phyloP scores from a whole-genome alignment of 164 flowering plant species.

The Dillenia suffruticosa region DNA sequence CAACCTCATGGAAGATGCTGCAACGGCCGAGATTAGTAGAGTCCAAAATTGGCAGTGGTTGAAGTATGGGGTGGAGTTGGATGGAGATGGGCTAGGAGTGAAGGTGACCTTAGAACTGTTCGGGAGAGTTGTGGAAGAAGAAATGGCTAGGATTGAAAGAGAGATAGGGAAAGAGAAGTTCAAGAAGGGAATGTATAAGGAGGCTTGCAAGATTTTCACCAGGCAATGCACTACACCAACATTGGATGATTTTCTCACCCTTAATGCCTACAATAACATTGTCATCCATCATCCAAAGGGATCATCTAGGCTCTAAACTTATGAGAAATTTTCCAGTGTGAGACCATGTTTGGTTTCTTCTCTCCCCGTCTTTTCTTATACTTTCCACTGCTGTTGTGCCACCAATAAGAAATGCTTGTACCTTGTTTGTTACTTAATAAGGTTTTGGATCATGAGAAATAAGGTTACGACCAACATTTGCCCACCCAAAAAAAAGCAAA shows the following conservation, averaged over 20 bases:
- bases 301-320: conserved; percentile 50
- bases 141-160: conserved; percentile 72
- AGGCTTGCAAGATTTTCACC: conserved; percentile 69
- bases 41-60: conserved; percentile 97
- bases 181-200: conserved; percentile 60
- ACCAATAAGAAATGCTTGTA: no score
- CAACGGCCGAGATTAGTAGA: conserved; percentile 90
- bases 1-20: conserved; percentile 97
- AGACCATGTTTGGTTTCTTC: no score
- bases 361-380: no score
- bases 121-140: conserved; percentile 78
- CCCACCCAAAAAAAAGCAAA: not conserved
- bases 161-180: conserved; percentile 74
- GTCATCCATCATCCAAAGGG: conserved; percentile 57
- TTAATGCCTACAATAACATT: conserved; percentile 70
- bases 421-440: no score
- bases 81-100: conserved; percentile 74
- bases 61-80: conserved; percentile 60
- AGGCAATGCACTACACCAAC: conserved; percentile 60
- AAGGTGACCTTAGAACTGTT: conserved; percentile 58
- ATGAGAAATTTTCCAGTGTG: no score
- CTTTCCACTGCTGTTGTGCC: no score
- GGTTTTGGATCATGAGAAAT: not conserved
- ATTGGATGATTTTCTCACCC: conserved; percentile 82
- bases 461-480: not conserved